Evolutionary conservation across 2,329 filamentous ascomycete genomes (phyloP).

Genomic region (Didymella arachidicola): DNA sequence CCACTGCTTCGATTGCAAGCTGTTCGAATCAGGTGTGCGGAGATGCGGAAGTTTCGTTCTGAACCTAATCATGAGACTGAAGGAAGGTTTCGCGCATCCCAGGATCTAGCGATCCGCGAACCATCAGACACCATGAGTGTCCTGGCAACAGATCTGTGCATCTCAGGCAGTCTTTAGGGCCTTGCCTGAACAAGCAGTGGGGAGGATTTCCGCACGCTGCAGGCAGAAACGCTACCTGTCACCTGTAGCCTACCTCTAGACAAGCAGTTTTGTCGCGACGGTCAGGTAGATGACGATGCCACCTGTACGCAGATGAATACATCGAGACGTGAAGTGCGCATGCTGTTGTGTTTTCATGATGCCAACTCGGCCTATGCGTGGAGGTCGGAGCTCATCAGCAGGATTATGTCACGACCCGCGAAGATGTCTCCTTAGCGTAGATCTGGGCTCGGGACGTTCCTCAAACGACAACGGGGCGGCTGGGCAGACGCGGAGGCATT

Average conservation of each 20-base stretch:
- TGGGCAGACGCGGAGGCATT: neutral
- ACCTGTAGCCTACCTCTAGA: neutral
- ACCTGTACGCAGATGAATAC: neutral
- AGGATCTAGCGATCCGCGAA: neutral
- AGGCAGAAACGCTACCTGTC: neutral
- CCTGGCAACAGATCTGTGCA: constrained; percentile 7
- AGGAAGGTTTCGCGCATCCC: constrained; percentile 9
- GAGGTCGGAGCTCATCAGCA: constrained; percentile 8
- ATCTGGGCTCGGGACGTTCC: constrained; percentile 19
- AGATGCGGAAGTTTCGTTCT: constrained; percentile 6
- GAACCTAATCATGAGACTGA: constrained; percentile 9
- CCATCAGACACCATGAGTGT: neutral
- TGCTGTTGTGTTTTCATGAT: neutral
- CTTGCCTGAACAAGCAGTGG: neutral
- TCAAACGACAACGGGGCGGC: constrained; percentile 9
- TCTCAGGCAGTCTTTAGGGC: neutral
- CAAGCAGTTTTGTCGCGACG: neutral
- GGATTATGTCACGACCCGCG: constrained; percentile 12
- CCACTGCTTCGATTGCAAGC: neutral
- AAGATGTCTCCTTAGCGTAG: constrained; percentile 15
- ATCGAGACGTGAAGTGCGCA: neutral
- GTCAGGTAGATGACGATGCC: neutral
- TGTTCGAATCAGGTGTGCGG: neutral
- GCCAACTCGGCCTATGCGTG: neutral
- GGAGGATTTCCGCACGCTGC: neutral